These are phyloP conservation scores for Diaporthe eres DNA, from an alignment of 2,329 filamentous ascomycete species.

Conservation along the genomic window DNA sequence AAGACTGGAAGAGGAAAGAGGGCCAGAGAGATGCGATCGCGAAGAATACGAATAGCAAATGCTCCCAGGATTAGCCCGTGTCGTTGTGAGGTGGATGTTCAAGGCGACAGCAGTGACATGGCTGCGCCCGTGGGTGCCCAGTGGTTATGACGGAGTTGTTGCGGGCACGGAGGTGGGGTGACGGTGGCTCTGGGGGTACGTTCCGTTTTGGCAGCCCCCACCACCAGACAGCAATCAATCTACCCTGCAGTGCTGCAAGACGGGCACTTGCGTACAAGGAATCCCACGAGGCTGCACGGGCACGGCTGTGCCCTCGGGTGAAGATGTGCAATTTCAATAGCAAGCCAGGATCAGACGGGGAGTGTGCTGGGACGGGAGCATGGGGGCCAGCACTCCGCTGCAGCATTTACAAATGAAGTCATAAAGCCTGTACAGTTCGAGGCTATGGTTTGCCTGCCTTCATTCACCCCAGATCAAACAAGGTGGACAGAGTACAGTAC, in stretches of 20 bases:
- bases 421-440: background rate
- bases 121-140: background rate
- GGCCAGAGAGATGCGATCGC: background rate
- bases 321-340: background rate
- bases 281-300: background rate
- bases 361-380: background rate
- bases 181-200: background rate
- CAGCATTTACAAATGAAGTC: background rate
- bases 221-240: background rate
- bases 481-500: background rate
- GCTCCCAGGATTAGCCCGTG: background rate
- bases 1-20: background rate
- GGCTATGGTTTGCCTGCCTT: background rate
- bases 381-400: background rate
- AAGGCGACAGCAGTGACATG: background rate
- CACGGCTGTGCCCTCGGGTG: background rate
- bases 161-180: constrained; percentile 21
- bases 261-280: background rate
- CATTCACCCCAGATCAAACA: background rate
- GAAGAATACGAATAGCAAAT: background rate
- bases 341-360: background rate
- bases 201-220: constrained; percentile 7
- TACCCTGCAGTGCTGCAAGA: background rate
- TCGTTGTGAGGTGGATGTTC: background rate
- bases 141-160: constrained; percentile 29